Evolutionary conservation across 2,329 filamentous ascomycete species (phyloP), one percentile per base, ranked within the genome.

Genomic region (Didymella lethalis): DNA sequence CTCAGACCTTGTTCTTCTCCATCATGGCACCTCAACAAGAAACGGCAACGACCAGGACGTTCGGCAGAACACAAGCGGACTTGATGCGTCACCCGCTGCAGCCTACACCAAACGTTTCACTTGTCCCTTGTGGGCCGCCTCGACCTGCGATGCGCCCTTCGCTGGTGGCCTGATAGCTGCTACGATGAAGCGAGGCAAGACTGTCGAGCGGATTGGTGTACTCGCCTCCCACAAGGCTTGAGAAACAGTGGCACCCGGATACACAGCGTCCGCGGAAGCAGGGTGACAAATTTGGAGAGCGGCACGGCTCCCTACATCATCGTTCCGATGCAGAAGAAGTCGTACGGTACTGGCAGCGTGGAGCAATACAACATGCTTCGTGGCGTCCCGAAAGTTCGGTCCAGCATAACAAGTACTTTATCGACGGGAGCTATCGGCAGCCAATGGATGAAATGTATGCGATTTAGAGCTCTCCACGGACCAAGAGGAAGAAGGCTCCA

Each of bases 41-140:
- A 70, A 79, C 26, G 88, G 87, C 28, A 78, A 81, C 50, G 75
- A 85, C 25, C 87, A 90, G 69, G 69, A 75, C 26, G 85, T 81
- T 32, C 80, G 75, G 20, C 84, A 86, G 54, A 76, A 69, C 25
- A 87, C 84, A 1, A 77, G 74, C 0, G 87, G 87, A 6, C 72
- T 73, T 1, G 83, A 84, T 46, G 64, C 69, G 64, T 77, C 61
- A 61, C 71, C 75, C 1, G 68, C 64, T 7, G 47, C 51, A 31
- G 73, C 69, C 3, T 82, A 80, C 54, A 68, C 69, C 10, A 75
- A 78, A 26, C 72, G 62, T 4, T 90, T 88, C 70, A 75, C 74
- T 8, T 92, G 90, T 66, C 89, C 89, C 0, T 74, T 91, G 0
- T 82, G 79, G 65, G 85, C 85, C 47, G 85, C 85, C 65, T 84